These are phyloP conservation scores for Chrysanthemum makinoi DNA, from an alignment of 129 eudicot species.

Conservation along the genomic window DNA sequence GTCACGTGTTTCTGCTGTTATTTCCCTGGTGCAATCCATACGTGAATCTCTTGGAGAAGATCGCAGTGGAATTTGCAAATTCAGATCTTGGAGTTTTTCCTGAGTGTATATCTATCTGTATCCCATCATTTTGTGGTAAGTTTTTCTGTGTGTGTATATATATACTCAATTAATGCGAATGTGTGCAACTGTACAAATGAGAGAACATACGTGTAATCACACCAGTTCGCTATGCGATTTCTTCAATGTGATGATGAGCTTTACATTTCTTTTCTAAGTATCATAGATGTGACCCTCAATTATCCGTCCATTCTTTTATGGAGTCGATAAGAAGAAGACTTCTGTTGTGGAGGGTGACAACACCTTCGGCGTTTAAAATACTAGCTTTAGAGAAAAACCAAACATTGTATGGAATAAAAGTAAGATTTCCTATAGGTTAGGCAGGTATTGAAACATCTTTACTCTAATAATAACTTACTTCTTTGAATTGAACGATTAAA, in stretches of 20 bases:
- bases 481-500: too few relatives aligned
- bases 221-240: too few relatives aligned
- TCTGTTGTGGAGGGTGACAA: neutral
- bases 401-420: neutral
- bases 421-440: neutral
- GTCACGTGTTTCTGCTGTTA: constrained; percentile 60
- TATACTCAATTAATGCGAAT: too few relatives aligned
- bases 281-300: too few relatives aligned
- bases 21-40: constrained; percentile 71
- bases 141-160: neutral
- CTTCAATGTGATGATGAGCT: neutral
- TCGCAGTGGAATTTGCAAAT: constrained; percentile 98
- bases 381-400: neutral
- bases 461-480: too few relatives aligned
- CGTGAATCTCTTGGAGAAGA: constrained; percentile 74
- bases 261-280: neutral
- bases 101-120: constrained; percentile 32
- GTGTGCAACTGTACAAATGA: too few relatives aligned
- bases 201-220: too few relatives aligned
- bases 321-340: too few relatives aligned
- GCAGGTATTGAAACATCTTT: too few relatives aligned
- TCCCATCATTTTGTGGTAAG: constrained; percentile 24
- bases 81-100: constrained; percentile 68
- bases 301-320: too few relatives aligned
- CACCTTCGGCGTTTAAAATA: neutral